phyloP scores from a whole-genome alignment of 257 asterid genomes.

The Paulownia fortunei region DNA sequence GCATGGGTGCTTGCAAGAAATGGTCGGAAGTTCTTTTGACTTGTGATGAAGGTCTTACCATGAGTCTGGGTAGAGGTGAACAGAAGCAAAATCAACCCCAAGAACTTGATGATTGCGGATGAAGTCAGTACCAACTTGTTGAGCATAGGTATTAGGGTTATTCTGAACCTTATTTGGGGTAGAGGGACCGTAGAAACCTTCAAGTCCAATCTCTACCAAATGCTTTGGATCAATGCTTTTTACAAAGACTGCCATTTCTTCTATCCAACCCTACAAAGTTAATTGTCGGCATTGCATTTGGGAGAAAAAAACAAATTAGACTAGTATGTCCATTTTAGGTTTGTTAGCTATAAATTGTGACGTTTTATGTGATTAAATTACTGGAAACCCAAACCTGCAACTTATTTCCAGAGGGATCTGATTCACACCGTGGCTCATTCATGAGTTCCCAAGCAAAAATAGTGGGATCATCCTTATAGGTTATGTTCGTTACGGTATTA shows the following conservation, averaged over 20 bases:
- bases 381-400: constrained; percentile 59
- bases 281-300: no score
- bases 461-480: constrained; percentile 92
- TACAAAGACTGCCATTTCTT: constrained; percentile 71
- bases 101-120: constrained; percentile 93
- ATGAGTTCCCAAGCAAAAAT: constrained; percentile 94
- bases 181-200: constrained; percentile 94
- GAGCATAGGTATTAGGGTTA: constrained; percentile 80
- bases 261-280: constrained; percentile 64
- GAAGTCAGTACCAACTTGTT: constrained; percentile 94
- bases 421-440: constrained; percentile 88
- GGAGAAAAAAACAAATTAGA: no score
- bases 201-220: constrained; percentile 79
- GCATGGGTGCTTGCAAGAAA: not conserved
- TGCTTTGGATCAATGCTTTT: constrained; percentile 93
- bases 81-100: constrained; percentile 96
- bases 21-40: no score
- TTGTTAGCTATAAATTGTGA: not conserved
- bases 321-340: no score
- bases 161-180: constrained; percentile 72
- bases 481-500: constrained; percentile 70
- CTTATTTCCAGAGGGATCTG: constrained; percentile 85
- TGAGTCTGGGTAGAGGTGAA: constrained; percentile 88
- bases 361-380: not conserved
- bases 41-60: constrained; percentile 55